phyloP scores from a whole-genome alignment of 2,329 filamentous ascomycete genomes.

The Diaporthe vexans region DNA sequence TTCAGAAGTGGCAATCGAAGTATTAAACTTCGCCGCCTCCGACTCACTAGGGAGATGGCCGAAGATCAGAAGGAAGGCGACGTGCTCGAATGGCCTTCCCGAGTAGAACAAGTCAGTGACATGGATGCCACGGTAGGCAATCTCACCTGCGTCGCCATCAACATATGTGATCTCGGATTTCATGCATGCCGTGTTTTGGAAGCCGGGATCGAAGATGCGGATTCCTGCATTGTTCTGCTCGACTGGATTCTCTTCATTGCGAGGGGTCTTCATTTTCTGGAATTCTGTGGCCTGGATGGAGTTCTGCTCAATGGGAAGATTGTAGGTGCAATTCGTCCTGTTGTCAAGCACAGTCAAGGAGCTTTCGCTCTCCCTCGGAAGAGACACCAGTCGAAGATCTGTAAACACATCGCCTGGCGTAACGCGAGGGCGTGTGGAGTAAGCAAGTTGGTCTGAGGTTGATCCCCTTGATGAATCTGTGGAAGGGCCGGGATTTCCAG shows the following conservation, averaged over 20 bases:
- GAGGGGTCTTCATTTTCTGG: background rate
- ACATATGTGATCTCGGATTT: conserved; percentile 9
- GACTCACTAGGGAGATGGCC: background rate
- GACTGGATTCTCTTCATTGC: background rate
- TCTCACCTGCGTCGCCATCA: conserved; percentile 8
- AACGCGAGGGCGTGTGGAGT: too few relatives aligned
- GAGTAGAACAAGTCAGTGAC: conserved; percentile 2
- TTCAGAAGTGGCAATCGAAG: conserved; percentile 9
- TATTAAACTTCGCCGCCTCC: background rate
- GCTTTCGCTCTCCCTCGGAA: background rate
- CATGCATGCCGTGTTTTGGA: conserved; percentile 20
- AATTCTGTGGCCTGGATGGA: conserved; percentile 10
- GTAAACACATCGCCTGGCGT: too few relatives aligned
- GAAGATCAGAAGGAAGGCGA: conserved; percentile 15
- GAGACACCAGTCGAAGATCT: too few relatives aligned
- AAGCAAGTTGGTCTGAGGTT: too few relatives aligned
- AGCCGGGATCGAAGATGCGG: conserved; percentile 11
- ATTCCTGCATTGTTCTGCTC: conserved; percentile 17
- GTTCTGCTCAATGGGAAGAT: background rate
- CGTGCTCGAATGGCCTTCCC: conserved; percentile 9
- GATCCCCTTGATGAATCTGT: too few relatives aligned
- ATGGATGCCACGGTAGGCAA: conserved; percentile 4
- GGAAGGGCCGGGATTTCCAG: too few relatives aligned
- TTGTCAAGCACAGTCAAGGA: conserved; percentile 7
- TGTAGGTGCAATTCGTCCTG: background rate